These are phyloP conservation scores for Teunomyces stri DNA, from an alignment of 805 yeast genomes.

Conservation along the genomic window DNA sequence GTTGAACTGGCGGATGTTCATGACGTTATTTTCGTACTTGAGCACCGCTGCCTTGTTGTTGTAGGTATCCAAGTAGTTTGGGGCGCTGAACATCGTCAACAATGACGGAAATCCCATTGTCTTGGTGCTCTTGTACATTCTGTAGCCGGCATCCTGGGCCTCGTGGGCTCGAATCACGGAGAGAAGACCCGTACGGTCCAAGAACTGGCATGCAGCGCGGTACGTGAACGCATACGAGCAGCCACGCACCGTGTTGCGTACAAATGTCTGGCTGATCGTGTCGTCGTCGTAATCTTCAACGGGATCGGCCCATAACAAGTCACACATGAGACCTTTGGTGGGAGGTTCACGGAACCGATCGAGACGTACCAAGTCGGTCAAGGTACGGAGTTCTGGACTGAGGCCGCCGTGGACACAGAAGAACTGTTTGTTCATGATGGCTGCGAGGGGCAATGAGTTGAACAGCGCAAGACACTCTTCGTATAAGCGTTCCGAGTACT, in stretches of 20 bases:
- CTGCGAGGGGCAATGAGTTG: conserved; percentile 86
- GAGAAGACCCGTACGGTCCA: conserved; percentile 72
- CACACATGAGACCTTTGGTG: conserved; percentile 90
- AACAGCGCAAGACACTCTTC: conserved; percentile 75
- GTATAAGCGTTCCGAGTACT: conserved; percentile 65
- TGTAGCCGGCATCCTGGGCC: conserved; percentile 95
- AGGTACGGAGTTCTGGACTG: conserved; percentile 73
- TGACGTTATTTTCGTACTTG: conserved; percentile 85
- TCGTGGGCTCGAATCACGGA: conserved; percentile 95
- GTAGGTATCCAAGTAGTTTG: conserved; percentile 88
- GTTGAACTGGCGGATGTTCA: conserved; percentile 95
- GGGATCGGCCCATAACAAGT: conserved; percentile 95
- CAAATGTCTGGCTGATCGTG: conserved; percentile 45
- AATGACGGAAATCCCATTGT: conserved; percentile 86
- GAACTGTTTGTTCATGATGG: conserved; percentile 89
- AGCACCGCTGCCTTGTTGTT: conserved; percentile 94
- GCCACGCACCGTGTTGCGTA: conserved; percentile 76
- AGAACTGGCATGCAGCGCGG: conserved; percentile 74
- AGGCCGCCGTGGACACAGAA: conserved; percentile 97
- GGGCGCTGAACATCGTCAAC: conserved; percentile 91
- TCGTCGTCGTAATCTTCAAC: conserved; percentile 77
- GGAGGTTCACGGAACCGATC: conserved; percentile 92
- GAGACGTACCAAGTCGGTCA: conserved; percentile 65
- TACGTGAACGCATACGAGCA: conserved; percentile 90
- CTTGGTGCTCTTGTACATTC: conserved; percentile 86